Evolutionary conservation across 768 basidiomycete species (phyloP), one percentile per base, ranked within the genome.

Genomic region (Hygrophorus russula): DNA sequence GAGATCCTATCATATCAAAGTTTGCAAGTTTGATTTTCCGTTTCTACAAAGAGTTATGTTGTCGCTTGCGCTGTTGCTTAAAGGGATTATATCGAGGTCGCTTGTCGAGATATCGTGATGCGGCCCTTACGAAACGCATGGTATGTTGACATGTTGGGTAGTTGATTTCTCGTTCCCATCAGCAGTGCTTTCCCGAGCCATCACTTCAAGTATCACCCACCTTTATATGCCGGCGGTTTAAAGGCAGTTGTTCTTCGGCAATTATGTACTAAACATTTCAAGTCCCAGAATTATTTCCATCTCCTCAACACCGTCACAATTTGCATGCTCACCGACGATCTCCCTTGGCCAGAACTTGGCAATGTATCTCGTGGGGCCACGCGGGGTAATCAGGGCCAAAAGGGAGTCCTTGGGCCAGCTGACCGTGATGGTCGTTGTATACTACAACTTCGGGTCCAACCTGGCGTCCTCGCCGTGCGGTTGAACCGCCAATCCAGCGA

Each of bases 291-390:
- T 36, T 29, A 36, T 39, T 36, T 28, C 41, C 18, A 32, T 19
- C 19, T 17, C 30, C 49, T 52, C 49, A 54, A 56, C 59, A 56
- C 53, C 53, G 54, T 56, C 37, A 36, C 41, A 31, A 46, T 46
- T 36, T 34, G 32, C 58, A 73, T 73, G 71, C 64, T 68, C 56
- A 61, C 72, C 50, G 85, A 88, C 67, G 84, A 88, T 69, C 71
- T 87, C 43, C 84, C 84, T 17, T 88, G 84, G 84, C 84, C 84
- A 50, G 84, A 88, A 62, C 70, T 85, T 48, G 85, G 84, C 49
- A 88, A 87, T 55, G 82, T 88, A 51, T 85, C 85, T 44, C 74
- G 84, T 45, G 84, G 85, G 38, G 85, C 85, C 18, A 87, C 85
- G 39, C 64, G 85, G 57, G 84, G 84, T 47, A 88, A 88, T 61